phyloP scores from a whole-genome alignment of 2,329 filamentous ascomycete species.

The Fusarium neocosmosporiellum region DNA sequence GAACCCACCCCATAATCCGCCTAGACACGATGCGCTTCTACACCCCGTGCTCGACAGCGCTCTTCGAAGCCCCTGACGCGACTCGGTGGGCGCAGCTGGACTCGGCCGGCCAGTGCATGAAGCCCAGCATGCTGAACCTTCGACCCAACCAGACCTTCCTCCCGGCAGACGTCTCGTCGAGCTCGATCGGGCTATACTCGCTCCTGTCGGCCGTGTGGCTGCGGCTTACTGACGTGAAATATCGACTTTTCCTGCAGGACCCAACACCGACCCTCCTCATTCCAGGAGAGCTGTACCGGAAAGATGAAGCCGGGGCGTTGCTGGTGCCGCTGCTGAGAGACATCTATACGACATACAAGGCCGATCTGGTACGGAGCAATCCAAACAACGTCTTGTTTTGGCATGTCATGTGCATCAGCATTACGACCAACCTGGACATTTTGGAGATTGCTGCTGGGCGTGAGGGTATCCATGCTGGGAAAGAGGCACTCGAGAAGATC shows the following conservation, averaged over 20 bases:
- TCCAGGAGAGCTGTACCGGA: background rate
- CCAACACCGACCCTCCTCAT: background rate
- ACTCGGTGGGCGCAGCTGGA: background rate
- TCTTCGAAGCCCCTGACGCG: background rate
- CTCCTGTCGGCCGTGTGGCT: background rate
- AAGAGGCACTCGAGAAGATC: background rate
- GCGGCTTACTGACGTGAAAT: background rate
- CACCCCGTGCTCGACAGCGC: background rate
- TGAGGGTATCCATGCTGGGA: background rate
- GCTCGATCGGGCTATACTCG: background rate
- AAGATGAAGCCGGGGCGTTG: background rate
- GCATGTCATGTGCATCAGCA: background rate
- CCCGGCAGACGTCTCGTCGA: background rate
- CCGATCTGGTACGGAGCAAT: background rate
- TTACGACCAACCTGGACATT: background rate
- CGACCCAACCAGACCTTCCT: background rate
- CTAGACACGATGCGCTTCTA: background rate
- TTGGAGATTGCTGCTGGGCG: slow-evolving; percentile 1
- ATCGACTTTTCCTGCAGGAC: background rate
- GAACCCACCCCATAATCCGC: background rate
- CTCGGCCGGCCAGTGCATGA: background rate
- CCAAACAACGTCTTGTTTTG: background rate
- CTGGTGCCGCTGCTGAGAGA: background rate
- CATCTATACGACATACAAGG: background rate
- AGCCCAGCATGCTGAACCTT: background rate